phyloP scores from a whole-genome alignment of 495 filamentous ascomycete genomes.

The Aspergillus hancockii region DNA sequence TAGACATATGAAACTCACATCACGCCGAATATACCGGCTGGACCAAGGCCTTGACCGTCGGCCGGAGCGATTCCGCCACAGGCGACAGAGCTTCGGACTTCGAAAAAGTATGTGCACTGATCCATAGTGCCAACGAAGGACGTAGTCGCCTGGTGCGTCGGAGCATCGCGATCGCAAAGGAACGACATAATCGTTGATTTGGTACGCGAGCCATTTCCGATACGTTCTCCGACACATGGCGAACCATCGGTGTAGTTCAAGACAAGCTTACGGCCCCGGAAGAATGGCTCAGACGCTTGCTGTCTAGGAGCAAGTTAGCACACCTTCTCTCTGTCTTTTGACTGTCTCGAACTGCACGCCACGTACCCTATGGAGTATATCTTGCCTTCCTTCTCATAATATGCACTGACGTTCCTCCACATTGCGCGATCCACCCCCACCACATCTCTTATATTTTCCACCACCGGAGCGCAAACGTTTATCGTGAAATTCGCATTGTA shows the following conservation, averaged over 20 bases:
- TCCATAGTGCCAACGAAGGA: conserved; percentile 87
- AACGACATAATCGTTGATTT: conserved; percentile 92
- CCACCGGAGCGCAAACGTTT: conserved; percentile 87
- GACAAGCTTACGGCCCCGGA: conserved; percentile 87
- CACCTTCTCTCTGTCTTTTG: neutral
- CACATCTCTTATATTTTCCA: conserved; percentile 72
- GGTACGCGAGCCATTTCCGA: conserved; percentile 49
- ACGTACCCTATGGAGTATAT: conserved; percentile 83
- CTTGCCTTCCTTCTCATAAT: conserved; percentile 71
- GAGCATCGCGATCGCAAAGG: conserved; percentile 79
- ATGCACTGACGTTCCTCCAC: conserved; percentile 89
- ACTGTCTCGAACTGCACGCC: neutral
- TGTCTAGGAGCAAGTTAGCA: conserved; percentile 44
- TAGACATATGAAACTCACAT: conserved; percentile 58
- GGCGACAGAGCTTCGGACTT: conserved; percentile 82
- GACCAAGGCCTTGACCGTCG: conserved; percentile 70
- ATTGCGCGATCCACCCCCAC: conserved; percentile 62
- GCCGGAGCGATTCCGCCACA: conserved; percentile 69
- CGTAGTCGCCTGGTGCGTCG: conserved; percentile 58
- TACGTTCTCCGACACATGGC: conserved; percentile 57
- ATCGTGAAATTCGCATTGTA: conserved; percentile 89
- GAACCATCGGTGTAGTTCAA: conserved; percentile 91
- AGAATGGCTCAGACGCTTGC: conserved; percentile 66
- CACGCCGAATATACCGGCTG: conserved; percentile 87
- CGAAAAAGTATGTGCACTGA: conserved; percentile 95